Base-by-base conservation (phyloP, 768 basidiomycete genomes). In the Thelephora ganbajun region DNA sequence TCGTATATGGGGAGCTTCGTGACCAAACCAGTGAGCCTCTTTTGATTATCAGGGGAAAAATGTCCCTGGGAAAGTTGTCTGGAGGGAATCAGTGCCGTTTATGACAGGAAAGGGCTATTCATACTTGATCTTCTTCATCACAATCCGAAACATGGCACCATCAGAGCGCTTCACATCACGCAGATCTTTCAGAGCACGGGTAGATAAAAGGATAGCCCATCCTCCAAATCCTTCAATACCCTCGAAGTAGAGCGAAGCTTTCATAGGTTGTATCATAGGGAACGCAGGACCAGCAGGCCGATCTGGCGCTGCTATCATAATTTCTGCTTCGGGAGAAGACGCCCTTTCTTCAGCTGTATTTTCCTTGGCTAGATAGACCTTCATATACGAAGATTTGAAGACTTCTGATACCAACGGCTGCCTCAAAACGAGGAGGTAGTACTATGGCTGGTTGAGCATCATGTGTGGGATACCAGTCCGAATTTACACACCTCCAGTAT, bases 81-180 rank as follows among this genome's bases (percentile, higher is more conserved):
- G 37, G 14, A 43, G 5, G 19, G 33, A 30, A 4, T 3, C 20
- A 23, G 11, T 22, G 7, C 9, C 4, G n/a, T n/a, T 23, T 19
- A 44, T 13, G 7, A 23, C 12, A 30, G 11, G 19, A 12, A 33
- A 26, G 20, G 46, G 6, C 19, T n/a, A 41, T 11, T 55, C 70
- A 19, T 43, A 79, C 83, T 69, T 75, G 56, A 85, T 80, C 57
- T 84, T 85, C 62, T 80, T 83, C 35, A 80, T 54, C 22, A 77
- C 69, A 39, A 79, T 76, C 12, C 54, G 55, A 53, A 79, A 80
- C 34, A 61, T 61, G 35, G 70, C 71, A 14, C 43, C 53, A 50
- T 79, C 70, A 20, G 65, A 66, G 44, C 66, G 65, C 0, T 68
- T 68, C 12, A 69, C 54, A 35, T 74, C 69, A 5, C 74, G 69